A percentile compares a stretch with the other conserved stretches of the same genome.
Conservation (phyloP, 202 grass and related monocot genomes). For the Setaria viridis region DNA sequence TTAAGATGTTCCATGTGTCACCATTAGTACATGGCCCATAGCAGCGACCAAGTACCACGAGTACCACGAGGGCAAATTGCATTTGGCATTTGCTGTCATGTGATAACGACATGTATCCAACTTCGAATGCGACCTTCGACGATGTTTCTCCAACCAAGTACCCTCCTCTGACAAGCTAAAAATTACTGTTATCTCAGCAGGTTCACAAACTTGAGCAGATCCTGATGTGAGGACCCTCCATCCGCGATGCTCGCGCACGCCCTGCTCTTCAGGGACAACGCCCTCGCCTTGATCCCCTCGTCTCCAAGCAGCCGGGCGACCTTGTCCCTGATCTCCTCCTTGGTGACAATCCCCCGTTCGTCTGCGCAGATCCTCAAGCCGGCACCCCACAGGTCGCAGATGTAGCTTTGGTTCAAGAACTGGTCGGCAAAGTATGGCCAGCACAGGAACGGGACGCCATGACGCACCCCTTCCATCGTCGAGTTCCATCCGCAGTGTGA, state of each 20-base stretch:
- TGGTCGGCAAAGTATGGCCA: slow-evolving; percentile 72
- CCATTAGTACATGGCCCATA: slow-evolving; percentile 11
- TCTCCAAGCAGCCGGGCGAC: slow-evolving; percentile 51
- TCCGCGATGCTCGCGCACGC: slow-evolving; percentile 37
- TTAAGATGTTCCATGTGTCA: neutral
- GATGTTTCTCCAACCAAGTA: neutral
- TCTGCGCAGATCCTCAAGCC: slow-evolving; percentile 48
- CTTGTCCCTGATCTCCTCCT: slow-evolving; percentile 49
- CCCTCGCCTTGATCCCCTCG: slow-evolving; percentile 52
- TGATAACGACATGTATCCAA: neutral
- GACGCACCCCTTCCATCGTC: slow-evolving; percentile 47
- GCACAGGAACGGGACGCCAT: slow-evolving; percentile 60
- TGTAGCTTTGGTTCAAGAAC: slow-evolving; percentile 57
- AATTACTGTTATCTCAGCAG: slow-evolving; percentile 51
- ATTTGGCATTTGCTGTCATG: neutral
- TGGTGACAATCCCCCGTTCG: slow-evolving; percentile 41
- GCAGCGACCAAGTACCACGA: neutral
- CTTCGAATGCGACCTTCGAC: neutral
- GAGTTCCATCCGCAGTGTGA: slow-evolving; percentile 73
- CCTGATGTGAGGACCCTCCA: slow-evolving; percentile 58
- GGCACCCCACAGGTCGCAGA: slow-evolving; percentile 52
- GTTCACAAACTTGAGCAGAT: slow-evolving; percentile 64
- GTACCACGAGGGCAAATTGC: neutral
- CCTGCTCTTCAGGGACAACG: slow-evolving; percentile 36
- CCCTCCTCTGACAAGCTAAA: neutral